Base-by-base conservation (phyloP, 441 rosid genomes). In the Rhodomyrtus psidioides region DNA sequence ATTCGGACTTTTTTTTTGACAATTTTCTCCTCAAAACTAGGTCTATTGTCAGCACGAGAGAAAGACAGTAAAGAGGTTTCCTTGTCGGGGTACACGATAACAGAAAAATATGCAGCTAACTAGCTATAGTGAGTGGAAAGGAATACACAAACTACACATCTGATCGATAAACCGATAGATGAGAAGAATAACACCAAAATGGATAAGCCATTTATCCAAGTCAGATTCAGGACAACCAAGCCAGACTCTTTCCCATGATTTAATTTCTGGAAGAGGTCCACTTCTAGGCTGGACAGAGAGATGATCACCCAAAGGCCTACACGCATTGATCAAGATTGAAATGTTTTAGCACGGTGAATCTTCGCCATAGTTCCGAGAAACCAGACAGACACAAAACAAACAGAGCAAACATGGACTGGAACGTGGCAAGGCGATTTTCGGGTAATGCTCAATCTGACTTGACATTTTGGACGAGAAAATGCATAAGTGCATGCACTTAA, bases 231-330 rank as follows among this genome's bases (percentile, higher is more conserved):
- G 46, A 17, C 21, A 60, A 28, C 21, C 19, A 65, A 65, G 46
- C 76, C 76, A 34, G 76, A 34, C 26, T 34, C 26, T 49, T 9
- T 9, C 79, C 92, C 96, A 14, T 94, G 96, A 89, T 93, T n/a
- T n/a, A n/a, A n/a, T 92, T 87, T 93, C 96, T 0, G 95, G 98
- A 85, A 95, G 90, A 27, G 96, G 92, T 83, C 91, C 94, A 85
- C 95, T 97, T 89, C 98, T 99, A 27, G 94, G 96, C 70, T 97
- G 94, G 88, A 95, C 87, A 14, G 95, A 93, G 95, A 93, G 90
- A 95, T 90, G 76, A 90, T 74, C 83, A 87, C 96, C 91, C 94
- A 93, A 92, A 93, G 84, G 87, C 98, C 99, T 95, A 62, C 59
- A 85, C 10, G 70, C 59, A 62, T 17, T 58, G 30, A 85, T 82